These are phyloP conservation scores for Sphagnum magellanicum DNA, from an alignment of 228 moss, liverwort and hornwort species.

Conservation along the genomic window DNA sequence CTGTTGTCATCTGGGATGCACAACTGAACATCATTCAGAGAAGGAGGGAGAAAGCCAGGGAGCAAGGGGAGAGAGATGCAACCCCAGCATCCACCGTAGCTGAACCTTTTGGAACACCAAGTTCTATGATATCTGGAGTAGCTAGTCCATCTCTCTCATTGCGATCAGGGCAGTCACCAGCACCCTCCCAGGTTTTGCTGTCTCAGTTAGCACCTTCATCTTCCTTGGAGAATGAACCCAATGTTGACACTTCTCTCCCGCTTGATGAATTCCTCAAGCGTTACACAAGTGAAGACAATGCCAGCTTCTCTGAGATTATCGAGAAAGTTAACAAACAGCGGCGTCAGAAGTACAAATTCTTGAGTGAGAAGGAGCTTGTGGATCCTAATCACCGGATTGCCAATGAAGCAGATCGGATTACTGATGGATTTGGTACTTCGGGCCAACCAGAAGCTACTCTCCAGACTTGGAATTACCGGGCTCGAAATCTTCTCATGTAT, in stretches of 20 bases:
- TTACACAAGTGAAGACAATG: slow-evolving; percentile 95
- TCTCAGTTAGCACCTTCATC: slow-evolving; percentile 7
- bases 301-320: slow-evolving; percentile 82
- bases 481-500: slow-evolving; percentile 94
- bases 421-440: slow-evolving; percentile 93
- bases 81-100: slow-evolving; percentile 35
- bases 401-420: slow-evolving; percentile 53
- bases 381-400: slow-evolving; percentile 56
- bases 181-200: slow-evolving; percentile 46
- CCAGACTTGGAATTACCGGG: slow-evolving; percentile 78
- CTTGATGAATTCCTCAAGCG: slow-evolving; percentile 79
- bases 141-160: slow-evolving; percentile 68
- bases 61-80: slow-evolving; percentile 62
- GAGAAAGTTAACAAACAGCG: slow-evolving; percentile 89
- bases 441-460: slow-evolving; percentile 79
- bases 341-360: slow-evolving; percentile 61
- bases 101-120: slow-evolving; percentile 58
- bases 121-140: slow-evolving; percentile 64
- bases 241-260: slow-evolving; percentile 59
- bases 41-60: slow-evolving; percentile 67
- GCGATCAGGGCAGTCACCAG: slow-evolving; percentile 66
- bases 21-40: slow-evolving; percentile 83
- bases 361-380: slow-evolving; percentile 60
- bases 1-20: slow-evolving; percentile 75
- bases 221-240: slow-evolving; percentile 29